phyloP scores from a whole-genome alignment of 208 protist species.

The Phytomonas sp. region DNA sequence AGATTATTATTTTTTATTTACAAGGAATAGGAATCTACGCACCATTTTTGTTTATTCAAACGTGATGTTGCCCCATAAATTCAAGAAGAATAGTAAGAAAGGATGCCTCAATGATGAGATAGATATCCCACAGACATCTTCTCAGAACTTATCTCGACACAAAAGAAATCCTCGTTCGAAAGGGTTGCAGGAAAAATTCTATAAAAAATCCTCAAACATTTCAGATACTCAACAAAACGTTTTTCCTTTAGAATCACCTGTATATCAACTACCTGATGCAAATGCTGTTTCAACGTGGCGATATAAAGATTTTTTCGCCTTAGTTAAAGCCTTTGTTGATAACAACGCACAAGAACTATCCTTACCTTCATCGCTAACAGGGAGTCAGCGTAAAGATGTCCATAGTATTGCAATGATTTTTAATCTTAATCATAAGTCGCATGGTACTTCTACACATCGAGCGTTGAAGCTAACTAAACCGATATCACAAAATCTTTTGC shows the following conservation, averaged over 20 bases:
- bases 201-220: neutral
- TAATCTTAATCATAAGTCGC: constrained; percentile 61
- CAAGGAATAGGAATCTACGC: constrained; percentile 1
- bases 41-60: constrained; percentile 4
- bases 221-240: neutral
- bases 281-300: constrained; percentile 55
- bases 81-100: neutral
- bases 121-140: neutral
- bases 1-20: constrained; percentile 8
- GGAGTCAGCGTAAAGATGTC: constrained; percentile 45
- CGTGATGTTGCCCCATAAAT: neutral
- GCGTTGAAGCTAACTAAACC: constrained; percentile 59
- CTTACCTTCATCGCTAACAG: constrained; percentile 57
- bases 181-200: neutral
- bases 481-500: constrained; percentile 19
- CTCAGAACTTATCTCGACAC: neutral
- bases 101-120: neutral
- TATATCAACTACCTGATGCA: constrained; percentile 12
- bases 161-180: neutral
- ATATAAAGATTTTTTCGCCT: constrained; percentile 58
- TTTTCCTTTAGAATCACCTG: neutral
- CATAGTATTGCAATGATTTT: constrained; percentile 68
- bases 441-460: constrained; percentile 30
- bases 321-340: constrained; percentile 71
- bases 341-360: constrained; percentile 47